These are phyloP conservation scores for Brasenia schreberi DNA, from an alignment of 164 flowering plant genomes.

Conservation along the genomic window DNA sequence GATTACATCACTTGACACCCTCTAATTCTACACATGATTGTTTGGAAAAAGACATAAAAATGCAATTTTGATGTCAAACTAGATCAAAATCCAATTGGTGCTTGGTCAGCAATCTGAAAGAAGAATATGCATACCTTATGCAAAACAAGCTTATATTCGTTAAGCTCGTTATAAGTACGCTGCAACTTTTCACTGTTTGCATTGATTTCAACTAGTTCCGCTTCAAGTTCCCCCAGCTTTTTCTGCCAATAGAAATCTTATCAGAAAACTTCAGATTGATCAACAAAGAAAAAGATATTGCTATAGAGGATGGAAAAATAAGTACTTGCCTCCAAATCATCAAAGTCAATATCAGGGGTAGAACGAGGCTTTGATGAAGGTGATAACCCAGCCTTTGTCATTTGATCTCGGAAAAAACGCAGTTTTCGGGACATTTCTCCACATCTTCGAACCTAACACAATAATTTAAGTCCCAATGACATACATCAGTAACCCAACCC, in stretches of 20 bases:
- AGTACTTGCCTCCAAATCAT: slow-evolving; percentile 50
- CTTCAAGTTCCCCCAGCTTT: slow-evolving; percentile 93
- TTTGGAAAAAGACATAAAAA: no score
- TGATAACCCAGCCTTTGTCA: slow-evolving; percentile 49
- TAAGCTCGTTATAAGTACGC: slow-evolving; percentile 72
- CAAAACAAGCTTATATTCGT: slow-evolving; percentile 81
- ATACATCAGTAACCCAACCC: not conserved
- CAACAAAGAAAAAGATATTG: not conserved
- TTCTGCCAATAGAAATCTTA: slow-evolving; percentile 23
- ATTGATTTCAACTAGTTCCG: slow-evolving; percentile 82
- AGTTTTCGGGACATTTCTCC: slow-evolving; percentile 86
- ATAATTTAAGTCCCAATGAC: not conserved
- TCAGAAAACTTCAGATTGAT: not conserved
- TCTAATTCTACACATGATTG: no score
- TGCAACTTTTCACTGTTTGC: slow-evolving; percentile 80
- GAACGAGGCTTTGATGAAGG: slow-evolving; percentile 22
- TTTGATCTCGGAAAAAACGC: slow-evolving; percentile 65
- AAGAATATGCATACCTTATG: slow-evolving; percentile 44
- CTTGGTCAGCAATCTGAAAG: no score
- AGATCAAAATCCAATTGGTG: no score
- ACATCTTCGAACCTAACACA: slow-evolving; percentile 59
- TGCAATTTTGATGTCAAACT: no score
- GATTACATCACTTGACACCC: no score
- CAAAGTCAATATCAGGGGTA: slow-evolving; percentile 33
- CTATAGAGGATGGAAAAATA: not conserved